Evolutionary conservation across 2,329 filamentous ascomycete species (phyloP), one percentile per base, ranked within the genome.

Genomic region (Ilyonectria robusta): DNA sequence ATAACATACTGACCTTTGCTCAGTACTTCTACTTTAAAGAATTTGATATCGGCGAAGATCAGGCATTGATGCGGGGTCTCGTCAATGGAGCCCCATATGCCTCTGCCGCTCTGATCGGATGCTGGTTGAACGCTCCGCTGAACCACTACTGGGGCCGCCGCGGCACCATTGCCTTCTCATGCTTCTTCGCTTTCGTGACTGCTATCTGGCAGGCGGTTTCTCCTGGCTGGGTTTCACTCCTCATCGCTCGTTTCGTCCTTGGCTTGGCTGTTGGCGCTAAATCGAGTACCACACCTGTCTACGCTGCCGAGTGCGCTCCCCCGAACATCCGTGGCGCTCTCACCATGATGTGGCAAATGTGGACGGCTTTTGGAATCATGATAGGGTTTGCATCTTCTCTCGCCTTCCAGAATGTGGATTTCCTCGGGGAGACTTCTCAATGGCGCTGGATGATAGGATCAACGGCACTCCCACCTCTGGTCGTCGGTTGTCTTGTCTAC

Each of bases 321-420:
- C 88, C 91, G 2, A 76, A 83, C 6, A 90, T 94, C 59, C 87
- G 92, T 70, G 91, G 92, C 70, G 92, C 91, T 11, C 83, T 95
- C 10, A 92, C 94, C 69, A 95, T 95, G 93, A 91, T 90, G 72
- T 95, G 93, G 92, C 85, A 80, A 66, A 76, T 74, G 67, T 78
- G 71, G 69, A 78, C 75, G 2, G 78, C 78, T 19, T 81, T 83
- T 13, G 80, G 81, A 2, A 87, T 79, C 59, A 78, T 78, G 65
- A 71, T 85, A 8, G 88, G 88, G 26, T 87, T 84, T 74, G 82
- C 80, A 29, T 85, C 82, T 56, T 86, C 87, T 84, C 72, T 85
- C 85, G 71, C 86, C 80, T 68, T 88, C 85, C 69, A 86, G 71
- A 81, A 88, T 53, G 81, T 81, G 1, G 86, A 84, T 21, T 70